Evolutionary conservation across 176 grass and related monocot species (phyloP).

Genomic region (Eleusine coracana): DNA sequence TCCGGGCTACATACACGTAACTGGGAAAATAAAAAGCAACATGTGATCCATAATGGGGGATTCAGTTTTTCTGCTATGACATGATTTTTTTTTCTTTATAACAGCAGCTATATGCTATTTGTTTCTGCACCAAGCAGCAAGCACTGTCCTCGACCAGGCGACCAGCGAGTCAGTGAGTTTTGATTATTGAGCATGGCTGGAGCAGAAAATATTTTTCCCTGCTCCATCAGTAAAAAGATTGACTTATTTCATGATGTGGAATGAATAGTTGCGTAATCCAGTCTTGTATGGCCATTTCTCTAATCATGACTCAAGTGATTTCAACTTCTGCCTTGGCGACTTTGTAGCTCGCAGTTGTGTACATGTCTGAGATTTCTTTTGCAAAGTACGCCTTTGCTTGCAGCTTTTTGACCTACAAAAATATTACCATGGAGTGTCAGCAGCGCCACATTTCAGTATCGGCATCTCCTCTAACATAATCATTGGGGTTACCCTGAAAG

Average conservation of each 20-base stretch:
- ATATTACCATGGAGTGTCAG: not conserved
- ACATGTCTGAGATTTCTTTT: constrained; percentile 87
- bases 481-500: constrained; percentile 69
- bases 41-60: not conserved
- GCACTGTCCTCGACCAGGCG: not conserved
- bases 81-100: not conserved
- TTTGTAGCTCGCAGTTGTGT: constrained; percentile 50
- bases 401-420: constrained; percentile 80
- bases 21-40: not conserved
- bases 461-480: constrained; percentile 15
- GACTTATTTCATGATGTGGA: constrained; percentile 14
- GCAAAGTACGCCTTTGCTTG: constrained; percentile 90
- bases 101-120: not conserved
- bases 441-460: not conserved
- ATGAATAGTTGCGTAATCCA: not conserved
- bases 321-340: constrained; percentile 37
- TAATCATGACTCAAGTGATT: not conserved
- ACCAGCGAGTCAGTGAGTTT: not conserved
- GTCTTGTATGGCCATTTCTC: not conserved
- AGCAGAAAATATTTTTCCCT: not conserved
- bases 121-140: not conserved
- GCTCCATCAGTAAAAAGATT: not conserved
- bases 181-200: not conserved
- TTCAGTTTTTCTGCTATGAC: not conserved
- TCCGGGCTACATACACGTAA: no score